Evolutionary conservation across 805 yeast genomes (phyloP).

Genomic region (Maudiozyma pseudohumilis): DNA sequence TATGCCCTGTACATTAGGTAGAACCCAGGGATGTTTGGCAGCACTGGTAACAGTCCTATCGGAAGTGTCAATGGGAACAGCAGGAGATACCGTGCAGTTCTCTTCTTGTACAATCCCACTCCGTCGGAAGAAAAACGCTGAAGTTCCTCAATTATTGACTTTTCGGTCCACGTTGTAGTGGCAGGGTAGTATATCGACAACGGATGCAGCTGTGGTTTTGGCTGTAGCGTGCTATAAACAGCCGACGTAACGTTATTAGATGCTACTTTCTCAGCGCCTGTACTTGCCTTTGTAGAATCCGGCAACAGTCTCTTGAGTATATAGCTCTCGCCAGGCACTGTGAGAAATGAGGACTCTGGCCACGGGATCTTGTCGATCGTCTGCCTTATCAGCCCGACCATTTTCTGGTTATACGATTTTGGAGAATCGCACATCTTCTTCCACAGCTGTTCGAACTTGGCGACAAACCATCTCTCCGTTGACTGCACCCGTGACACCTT

Average conservation of each 20-base stretch:
- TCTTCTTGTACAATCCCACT: slow-evolving; percentile 43
- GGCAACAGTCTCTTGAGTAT: slow-evolving; percentile 30
- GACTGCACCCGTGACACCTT: slow-evolving; percentile 30
- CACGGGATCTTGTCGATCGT: slow-evolving; percentile 62
- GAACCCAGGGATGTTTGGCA: slow-evolving; percentile 90
- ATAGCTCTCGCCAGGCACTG: slow-evolving; percentile 62
- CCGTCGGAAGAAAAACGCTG: slow-evolving; percentile 36
- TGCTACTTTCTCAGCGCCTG: slow-evolving; percentile 3
- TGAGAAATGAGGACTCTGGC: slow-evolving; percentile 63
- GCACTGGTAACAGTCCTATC: slow-evolving; percentile 66
- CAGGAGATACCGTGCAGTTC: slow-evolving; percentile 42
- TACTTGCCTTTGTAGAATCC: slow-evolving; percentile 9
- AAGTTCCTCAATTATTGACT: slow-evolving; percentile 32
- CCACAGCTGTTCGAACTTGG: slow-evolving; percentile 55
- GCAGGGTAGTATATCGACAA: slow-evolving; percentile 47
- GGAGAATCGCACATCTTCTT: slow-evolving; percentile 46
- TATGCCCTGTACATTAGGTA: slow-evolving; percentile 72
- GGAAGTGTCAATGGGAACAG: slow-evolving; percentile 76
- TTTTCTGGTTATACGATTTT: slow-evolving; percentile 43
- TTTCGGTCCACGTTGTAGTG: slow-evolving; percentile 22
- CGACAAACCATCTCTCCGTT: slow-evolving; percentile 37
- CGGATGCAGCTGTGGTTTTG: slow-evolving; percentile 14
- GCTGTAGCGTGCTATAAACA: slow-evolving; percentile 9
- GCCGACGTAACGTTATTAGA: slow-evolving; percentile 11
- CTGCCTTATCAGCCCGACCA: slow-evolving; percentile 44